A percentile compares a stretch with the other conserved stretches of the same genome.
phyloP scores from a whole-genome alignment of 148 eudicot genomes.

The Arctostaphylos glauca region DNA sequence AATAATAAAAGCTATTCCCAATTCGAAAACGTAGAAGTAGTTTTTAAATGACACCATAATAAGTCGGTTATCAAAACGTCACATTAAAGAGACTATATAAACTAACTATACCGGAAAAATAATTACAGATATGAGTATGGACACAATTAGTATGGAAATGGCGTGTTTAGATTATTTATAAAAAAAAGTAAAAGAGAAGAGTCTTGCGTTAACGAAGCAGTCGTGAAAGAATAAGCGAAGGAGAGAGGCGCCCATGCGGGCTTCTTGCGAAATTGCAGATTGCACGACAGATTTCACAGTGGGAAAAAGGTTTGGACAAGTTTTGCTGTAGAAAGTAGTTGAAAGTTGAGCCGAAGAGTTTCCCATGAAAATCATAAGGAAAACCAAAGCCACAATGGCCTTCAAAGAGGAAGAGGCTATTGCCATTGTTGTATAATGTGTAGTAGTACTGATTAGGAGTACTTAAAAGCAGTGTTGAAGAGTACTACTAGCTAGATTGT shows the following conservation, averaged over 20 bases:
- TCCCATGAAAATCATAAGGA: constrained; percentile 40
- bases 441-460: not conserved
- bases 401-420: constrained; percentile 27
- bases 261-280: constrained; percentile 56
- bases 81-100: no score
- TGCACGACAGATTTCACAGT: constrained; percentile 47
- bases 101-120: no score
- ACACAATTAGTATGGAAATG: no score
- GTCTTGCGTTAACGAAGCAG: constrained; percentile 77
- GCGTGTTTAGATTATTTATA: no score
- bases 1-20: no score
- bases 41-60: no score
- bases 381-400: constrained; percentile 22
- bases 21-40: no score
- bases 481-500: no score
- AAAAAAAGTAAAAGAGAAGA: not conserved
- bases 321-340: constrained; percentile 48
- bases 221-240: constrained; percentile 87
- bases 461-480: not conserved
- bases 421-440: constrained; percentile 37
- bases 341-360: constrained; percentile 72
- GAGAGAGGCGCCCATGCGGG: constrained; percentile 90
- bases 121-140: no score
- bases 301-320: constrained; percentile 59
- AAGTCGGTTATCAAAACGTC: no score